Evolutionary conservation across 306 rosid species (phyloP).

Genomic region (Phaseolus lunatus): DNA sequence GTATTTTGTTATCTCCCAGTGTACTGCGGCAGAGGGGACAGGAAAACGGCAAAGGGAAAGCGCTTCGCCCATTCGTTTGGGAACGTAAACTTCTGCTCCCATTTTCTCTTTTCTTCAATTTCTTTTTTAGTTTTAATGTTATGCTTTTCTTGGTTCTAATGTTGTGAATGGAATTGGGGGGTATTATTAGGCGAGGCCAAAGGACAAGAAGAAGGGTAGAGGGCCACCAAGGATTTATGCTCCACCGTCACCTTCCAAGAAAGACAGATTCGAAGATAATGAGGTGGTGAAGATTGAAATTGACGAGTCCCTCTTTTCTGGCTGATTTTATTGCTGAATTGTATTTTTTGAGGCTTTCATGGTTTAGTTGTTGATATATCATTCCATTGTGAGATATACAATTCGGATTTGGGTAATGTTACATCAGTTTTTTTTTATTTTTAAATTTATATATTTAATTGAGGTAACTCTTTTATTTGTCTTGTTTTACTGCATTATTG

Average conservation of each 20-base stretch:
- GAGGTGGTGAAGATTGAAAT: conserved; percentile 71
- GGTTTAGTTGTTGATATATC: conserved; percentile 39
- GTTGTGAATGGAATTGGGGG: background rate
- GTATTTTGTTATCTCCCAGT: conserved; percentile 47
- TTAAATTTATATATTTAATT: background rate
- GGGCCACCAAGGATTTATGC: conserved; percentile 72
- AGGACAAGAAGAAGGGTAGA: conserved; percentile 81
- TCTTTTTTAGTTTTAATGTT: background rate
- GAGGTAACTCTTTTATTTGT: conserved; percentile 8
- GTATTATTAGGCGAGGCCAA: conserved; percentile 69
- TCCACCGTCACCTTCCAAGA: conserved; percentile 64
- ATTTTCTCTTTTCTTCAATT: background rate
- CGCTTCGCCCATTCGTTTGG: conserved; percentile 86
- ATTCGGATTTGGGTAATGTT: conserved; percentile 28
- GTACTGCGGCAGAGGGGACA: conserved; percentile 83
- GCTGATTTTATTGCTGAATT: conserved; percentile 38
- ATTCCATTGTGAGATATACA: conserved; percentile 31
- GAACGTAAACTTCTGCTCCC: conserved; percentile 44
- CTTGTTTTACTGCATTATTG: background rate
- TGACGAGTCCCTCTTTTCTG: conserved; percentile 62
- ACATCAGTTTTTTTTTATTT: background rate
- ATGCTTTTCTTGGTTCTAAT: conserved; percentile 13
- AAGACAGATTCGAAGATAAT: conserved; percentile 71
- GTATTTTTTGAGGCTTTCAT: conserved; percentile 40
- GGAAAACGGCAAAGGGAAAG: conserved; percentile 80